Evolutionary conservation across 352 stramenopile genomes (phyloP), one percentile per base, ranked within the genome.

Genomic region (Pythium sukuiense): DNA sequence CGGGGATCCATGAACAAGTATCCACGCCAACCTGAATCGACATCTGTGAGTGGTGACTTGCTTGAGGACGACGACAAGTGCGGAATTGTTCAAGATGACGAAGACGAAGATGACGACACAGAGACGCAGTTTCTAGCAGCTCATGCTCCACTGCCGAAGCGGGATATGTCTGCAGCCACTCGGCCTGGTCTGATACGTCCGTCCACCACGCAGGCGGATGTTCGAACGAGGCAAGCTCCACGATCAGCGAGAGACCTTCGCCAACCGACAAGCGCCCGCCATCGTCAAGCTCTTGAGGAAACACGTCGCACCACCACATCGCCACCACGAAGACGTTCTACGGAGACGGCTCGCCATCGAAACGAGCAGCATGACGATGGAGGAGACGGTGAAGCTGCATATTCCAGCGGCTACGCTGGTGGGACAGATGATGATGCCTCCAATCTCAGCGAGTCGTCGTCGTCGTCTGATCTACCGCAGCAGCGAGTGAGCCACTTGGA

Each of bases 401-500:
- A 41, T 32, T n/a, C 39, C 0, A 67, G 39, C 37, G 53, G 61
- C 6, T 77, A 80, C 46, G 53, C 39, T 24, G 69, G 56, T 52
- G 80, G 67, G 30, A 63, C 74, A 18, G 60, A 77, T 14, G 78
- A 85, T 20, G n/a, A 50, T 16, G 39, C 33, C 20, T 52, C 45
- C 2, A 46, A 24, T 13, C 18, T 55, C 26, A 61, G 43, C 41
- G 52, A 65, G 33, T 53, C 57, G 0, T 55, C 55, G 7, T 48
- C 46, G 9, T 3, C 61, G 14, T 67, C 68, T 2, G 78, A 87
- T 13, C 29, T 89, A 29, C 81, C 83, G 59, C 50, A 71, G 16
- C 77, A 88, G 27, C 80, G 83, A 3, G 71, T 88, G 24, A 75
- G 79, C 54, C 83, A 92, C 64, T 77, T 92, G 79, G 81, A 86